Evolutionary conservation across 163 green algal species (phyloP).

Genomic region (Scenedesmus sp.): DNA sequence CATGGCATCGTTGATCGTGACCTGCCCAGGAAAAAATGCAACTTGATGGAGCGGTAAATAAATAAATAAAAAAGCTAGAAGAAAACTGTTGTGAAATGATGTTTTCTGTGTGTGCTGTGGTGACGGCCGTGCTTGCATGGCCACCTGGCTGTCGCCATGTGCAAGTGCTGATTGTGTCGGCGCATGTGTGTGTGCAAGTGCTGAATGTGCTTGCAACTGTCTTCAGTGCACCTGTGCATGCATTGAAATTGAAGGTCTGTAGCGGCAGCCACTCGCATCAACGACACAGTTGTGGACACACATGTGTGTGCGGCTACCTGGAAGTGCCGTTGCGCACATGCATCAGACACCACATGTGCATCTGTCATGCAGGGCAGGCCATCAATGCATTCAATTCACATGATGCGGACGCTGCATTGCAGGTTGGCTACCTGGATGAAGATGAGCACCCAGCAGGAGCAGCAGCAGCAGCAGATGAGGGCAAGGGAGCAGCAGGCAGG

Average conservation of each 20-base stretch:
- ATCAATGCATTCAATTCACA: not conserved
- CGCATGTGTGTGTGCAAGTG: not conserved
- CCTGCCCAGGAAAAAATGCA: too few species aligned
- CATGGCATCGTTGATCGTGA: too few species aligned
- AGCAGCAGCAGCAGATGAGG: conserved; percentile 11
- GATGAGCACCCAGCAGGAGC: not conserved
- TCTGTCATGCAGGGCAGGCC: not conserved
- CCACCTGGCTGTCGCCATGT: not conserved
- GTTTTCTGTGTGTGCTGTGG: too few species aligned
- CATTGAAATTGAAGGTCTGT: too few species aligned
- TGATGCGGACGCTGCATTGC: not conserved
- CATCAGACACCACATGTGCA: not conserved
- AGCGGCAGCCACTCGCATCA: too few species aligned
- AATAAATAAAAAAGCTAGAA: too few species aligned
- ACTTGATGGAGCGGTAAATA: too few species aligned
- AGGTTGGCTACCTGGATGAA: conserved; percentile 33
- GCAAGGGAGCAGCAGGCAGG: not conserved
- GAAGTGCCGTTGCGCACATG: not conserved
- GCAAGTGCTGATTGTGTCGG: not conserved
- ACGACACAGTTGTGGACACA: not conserved
- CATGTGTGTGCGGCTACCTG: not conserved
- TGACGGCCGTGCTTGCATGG: too few species aligned
- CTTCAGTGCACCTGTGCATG: too few species aligned
- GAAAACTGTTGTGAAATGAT: too few species aligned
- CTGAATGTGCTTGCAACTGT: too few species aligned